Evolutionary conservation across 352 stramenopile species (phyloP).

Genomic region (Phytophthora idaei): DNA sequence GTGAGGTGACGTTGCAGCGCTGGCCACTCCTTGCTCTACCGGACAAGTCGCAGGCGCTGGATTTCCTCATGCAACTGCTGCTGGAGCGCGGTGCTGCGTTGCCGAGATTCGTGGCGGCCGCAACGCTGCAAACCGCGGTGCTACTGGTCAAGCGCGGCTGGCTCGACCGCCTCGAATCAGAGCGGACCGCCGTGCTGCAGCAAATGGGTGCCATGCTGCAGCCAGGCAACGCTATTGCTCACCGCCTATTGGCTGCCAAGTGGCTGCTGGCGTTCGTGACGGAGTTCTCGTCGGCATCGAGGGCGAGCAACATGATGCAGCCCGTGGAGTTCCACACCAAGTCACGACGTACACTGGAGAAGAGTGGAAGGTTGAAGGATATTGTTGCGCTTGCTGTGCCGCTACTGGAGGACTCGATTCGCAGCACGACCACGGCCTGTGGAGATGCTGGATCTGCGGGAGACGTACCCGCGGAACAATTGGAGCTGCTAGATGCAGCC

Average conservation of each 20-base stretch:
- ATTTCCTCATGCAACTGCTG: constrained; percentile 85
- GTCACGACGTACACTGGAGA: constrained; percentile 63
- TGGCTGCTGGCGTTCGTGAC: constrained; percentile 87
- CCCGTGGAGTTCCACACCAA: constrained; percentile 87
- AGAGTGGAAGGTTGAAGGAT: constrained; percentile 58
- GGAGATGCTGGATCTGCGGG: constrained; percentile 34
- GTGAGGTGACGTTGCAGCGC: constrained; percentile 74
- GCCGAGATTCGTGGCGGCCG: constrained; percentile 61
- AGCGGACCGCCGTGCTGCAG: constrained; percentile 63
- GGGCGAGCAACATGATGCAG: constrained; percentile 81
- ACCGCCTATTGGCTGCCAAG: constrained; percentile 73
- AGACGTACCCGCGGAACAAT: constrained; percentile 59
- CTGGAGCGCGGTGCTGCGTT: constrained; percentile 58
- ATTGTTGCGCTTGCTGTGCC: constrained; percentile 67
- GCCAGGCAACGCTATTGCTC: constrained; percentile 32
- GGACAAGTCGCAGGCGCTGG: constrained; percentile 62
- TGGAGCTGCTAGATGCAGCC: constrained; percentile 76
- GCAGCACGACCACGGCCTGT: constrained; percentile 55
- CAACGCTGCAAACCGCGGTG: constrained; percentile 74
- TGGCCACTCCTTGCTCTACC: constrained; percentile 55
- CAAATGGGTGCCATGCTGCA: constrained; percentile 79
- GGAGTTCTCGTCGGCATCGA: constrained; percentile 83
- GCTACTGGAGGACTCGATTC: constrained; percentile 75
- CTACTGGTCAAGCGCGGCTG: constrained; percentile 84
- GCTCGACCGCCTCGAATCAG: constrained; percentile 63